Conservation (phyloP, 2,329 filamentous ascomycete genomes). For the Cercospora berteroae region DNA sequence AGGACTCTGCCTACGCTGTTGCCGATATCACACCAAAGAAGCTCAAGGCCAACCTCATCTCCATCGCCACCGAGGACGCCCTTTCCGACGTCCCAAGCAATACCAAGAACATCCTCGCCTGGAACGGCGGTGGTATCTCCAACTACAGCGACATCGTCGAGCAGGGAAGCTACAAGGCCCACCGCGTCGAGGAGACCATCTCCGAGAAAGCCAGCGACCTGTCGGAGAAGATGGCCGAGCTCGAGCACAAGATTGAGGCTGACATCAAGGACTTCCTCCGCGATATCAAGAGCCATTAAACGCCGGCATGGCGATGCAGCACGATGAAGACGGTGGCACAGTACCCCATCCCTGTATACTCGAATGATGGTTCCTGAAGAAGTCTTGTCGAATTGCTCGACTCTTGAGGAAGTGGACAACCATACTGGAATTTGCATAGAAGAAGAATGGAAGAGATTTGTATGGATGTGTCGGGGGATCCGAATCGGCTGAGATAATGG, state of each 20-base stretch:
- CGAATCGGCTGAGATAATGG: neutral
- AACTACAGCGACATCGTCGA: constrained; percentile 66
- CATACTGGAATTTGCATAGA: constrained; percentile 6
- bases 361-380: neutral
- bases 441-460: neutral
- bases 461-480: neutral
- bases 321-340: neutral
- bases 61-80: constrained; percentile 73
- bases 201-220: constrained; percentile 41
- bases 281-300: constrained; percentile 26
- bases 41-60: constrained; percentile 85
- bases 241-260: constrained; percentile 38
- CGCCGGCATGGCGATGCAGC: neutral
- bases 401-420: neutral
- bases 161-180: constrained; percentile 40
- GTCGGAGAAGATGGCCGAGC: constrained; percentile 44
- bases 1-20: constrained; percentile 87
- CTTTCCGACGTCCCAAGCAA: constrained; percentile 79
- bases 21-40: constrained; percentile 87
- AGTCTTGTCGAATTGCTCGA: neutral
- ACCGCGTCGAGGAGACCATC: constrained; percentile 27
- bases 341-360: neutral
- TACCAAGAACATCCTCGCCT: constrained; percentile 93
- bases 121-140: constrained; percentile 93
- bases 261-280: constrained; percentile 51